A percentile compares a stretch with the other conserved stretches of the same genome.
Conservation (phyloP, 495 filamentous ascomycete genomes). For the Haplographium delicatum region DNA sequence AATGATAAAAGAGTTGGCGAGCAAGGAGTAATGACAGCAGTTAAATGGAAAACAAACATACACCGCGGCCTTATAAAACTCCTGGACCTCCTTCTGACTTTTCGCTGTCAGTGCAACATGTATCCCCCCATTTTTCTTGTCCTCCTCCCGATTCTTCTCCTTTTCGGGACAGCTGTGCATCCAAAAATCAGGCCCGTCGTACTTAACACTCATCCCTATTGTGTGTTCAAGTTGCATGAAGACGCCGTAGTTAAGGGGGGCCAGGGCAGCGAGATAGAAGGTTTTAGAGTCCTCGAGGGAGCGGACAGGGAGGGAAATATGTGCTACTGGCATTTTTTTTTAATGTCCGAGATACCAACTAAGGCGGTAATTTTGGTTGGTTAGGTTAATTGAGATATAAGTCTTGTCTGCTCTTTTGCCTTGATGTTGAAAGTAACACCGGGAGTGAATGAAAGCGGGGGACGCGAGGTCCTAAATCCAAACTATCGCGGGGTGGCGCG, state of each 20-base stretch:
- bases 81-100: slow-evolving; percentile 21
- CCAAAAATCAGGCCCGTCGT: slow-evolving; percentile 40
- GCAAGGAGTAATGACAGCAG: not conserved
- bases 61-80: slow-evolving; percentile 28
- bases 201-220: slow-evolving; percentile 26
- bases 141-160: slow-evolving; percentile 10
- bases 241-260: slow-evolving; percentile 32
- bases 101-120: slow-evolving; percentile 29
- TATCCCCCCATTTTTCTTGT: slow-evolving; percentile 7
- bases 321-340: slow-evolving; percentile 29
- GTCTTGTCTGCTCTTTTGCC: no score
- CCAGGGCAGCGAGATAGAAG: slow-evolving; percentile 36
- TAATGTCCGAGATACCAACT: no score
- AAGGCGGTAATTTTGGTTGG: no score
- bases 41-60: slow-evolving; percentile 15
- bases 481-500: no score
- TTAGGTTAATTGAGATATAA: no score
- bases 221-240: slow-evolving; percentile 29
- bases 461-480: no score
- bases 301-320: slow-evolving; percentile 28
- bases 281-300: slow-evolving; percentile 27
- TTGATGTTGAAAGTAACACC: no score
- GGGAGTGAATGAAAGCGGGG: no score
- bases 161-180: slow-evolving; percentile 22
- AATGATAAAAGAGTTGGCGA: not conserved